Conservation (phyloP, 768 basidiomycete genomes). For the Termitomyces sp. region DNA sequence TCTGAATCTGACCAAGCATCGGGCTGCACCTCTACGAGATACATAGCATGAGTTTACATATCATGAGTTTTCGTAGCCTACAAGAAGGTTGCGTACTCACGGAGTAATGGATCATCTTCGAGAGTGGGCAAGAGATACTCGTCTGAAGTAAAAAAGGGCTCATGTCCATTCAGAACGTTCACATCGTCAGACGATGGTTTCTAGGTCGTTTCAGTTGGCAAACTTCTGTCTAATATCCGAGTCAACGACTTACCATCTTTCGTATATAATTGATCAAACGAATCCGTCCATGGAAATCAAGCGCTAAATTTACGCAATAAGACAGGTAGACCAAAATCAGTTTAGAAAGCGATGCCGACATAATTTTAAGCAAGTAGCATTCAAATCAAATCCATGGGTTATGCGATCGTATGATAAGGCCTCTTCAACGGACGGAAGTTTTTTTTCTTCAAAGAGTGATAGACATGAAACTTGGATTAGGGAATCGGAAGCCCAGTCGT, state of each 20-base stretch:
- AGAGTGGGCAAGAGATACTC: slow-evolving; percentile 77
- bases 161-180: slow-evolving; percentile 44
- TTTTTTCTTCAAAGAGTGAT: slow-evolving; percentile 71
- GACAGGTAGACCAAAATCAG: background rate
- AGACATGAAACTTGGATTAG: slow-evolving; percentile 43
- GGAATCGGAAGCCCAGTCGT: slow-evolving; percentile 78
- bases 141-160: slow-evolving; percentile 67
- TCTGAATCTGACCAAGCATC: slow-evolving; percentile 79
- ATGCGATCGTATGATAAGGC: slow-evolving; percentile 56
- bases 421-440: slow-evolving; percentile 53
- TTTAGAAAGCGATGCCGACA: slow-evolving; percentile 35
- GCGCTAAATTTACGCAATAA: slow-evolving; percentile 30
- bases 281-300: slow-evolving; percentile 78
- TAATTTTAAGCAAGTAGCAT: slow-evolving; percentile 40
- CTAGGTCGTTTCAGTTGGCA: slow-evolving; percentile 28
- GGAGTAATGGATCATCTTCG: slow-evolving; percentile 85
- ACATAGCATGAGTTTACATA: slow-evolving; percentile 2
- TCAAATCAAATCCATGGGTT: slow-evolving; percentile 59
- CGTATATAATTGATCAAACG: slow-evolving; percentile 86
- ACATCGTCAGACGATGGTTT: slow-evolving; percentile 43
- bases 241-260: slow-evolving; percentile 44
- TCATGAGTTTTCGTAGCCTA: background rate
- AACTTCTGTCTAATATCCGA: background rate
- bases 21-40: slow-evolving; percentile 49
- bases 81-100: slow-evolving; percentile 37